These are phyloP conservation scores for Medicago ruthenica DNA, from an alignment of 306 rosid species.

Conservation along the genomic window DNA sequence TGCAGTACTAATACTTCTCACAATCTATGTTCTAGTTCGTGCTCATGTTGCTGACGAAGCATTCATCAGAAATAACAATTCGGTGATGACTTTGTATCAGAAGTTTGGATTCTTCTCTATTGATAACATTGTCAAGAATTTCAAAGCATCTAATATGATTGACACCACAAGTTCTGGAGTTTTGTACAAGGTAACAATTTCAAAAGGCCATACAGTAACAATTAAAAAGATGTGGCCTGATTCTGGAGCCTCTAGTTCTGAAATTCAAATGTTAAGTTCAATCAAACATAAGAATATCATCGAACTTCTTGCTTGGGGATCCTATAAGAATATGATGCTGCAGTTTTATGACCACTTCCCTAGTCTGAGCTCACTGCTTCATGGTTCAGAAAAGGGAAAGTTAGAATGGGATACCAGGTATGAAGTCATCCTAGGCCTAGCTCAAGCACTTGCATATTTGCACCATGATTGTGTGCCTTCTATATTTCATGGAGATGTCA, in stretches of 20 bases:
- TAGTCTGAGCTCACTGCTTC: constrained; percentile 79
- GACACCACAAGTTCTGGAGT: constrained; percentile 89
- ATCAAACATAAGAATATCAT: constrained; percentile 76
- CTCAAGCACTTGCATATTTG: constrained; percentile 78
- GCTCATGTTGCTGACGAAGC: constrained; percentile 44
- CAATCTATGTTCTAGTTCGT: constrained; percentile 54
- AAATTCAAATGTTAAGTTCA: constrained; percentile 65
- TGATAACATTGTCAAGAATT: constrained; percentile 62
- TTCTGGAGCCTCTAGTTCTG: constrained; percentile 64
- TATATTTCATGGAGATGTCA: constrained; percentile 87
- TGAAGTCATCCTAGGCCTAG: constrained; percentile 67
- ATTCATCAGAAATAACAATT: constrained; percentile 39
- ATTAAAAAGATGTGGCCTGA: constrained; percentile 86
- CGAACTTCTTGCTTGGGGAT: constrained; percentile 75
- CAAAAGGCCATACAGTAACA: constrained; percentile 64
- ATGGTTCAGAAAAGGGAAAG: constrained; percentile 64
- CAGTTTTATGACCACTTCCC: constrained; percentile 79
- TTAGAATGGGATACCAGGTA: constrained; percentile 84
- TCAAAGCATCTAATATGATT: constrained; percentile 72
- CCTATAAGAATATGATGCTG: constrained; percentile 62
- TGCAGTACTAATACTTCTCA: constrained; percentile 60
- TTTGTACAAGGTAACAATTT: constrained; percentile 67
- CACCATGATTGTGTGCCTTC: constrained; percentile 92
- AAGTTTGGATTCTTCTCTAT: constrained; percentile 57
- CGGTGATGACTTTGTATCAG: constrained; percentile 67